Base-by-base conservation (phyloP, 768 basidiomycete genomes). In the Podaxis pistillaris region DNA sequence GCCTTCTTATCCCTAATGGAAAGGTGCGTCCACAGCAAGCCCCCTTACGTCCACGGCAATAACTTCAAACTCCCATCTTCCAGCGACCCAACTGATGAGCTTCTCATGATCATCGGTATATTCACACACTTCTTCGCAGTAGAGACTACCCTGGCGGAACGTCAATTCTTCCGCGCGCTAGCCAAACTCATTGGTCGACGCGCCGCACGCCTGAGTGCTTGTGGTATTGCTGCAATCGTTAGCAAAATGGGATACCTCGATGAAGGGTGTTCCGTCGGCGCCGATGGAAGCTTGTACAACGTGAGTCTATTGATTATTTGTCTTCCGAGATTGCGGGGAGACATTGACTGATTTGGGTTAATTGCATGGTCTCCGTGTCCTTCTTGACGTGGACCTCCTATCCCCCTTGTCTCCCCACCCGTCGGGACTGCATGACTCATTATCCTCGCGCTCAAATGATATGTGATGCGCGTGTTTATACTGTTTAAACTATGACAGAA, bases 1-100 rank as follows among this genome's bases (percentile, higher is more conserved):
- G 96, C 96, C 1, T 98, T 98, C 81, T 78, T 99, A 64, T 96
- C 94, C 46, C 81, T 98, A 49, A 97, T 99, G 90, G 96, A 98
- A 78, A 92, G 88, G 94, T 91, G 65, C 15, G 72, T 26, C 30
- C 36, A 9, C 33, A 33, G 7, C 33, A 33, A 24, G 54, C 28
- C 41, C 52, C 51, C 28, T 28, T 38, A 40, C 15, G 11, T 5
- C 56, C 19, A 44, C 40, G 41, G 4, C 22, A n/a, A 8, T 17
- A 46, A 17, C 41, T 30, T 17, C 13, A 30, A 13, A n/a, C 19
- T 36, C 19, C 22, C 57, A 19, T 63, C 19, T 52, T 49, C 11
- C 71, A 94, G 93, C 69, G 96, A 98, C 75, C 88, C 92, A 1
- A 99, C 96, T 30, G 96, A 98, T 70, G 96, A 99, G 69, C 86